A percentile compares a stretch with the other conserved stretches of the same genome.
phyloP scores from a whole-genome alignment of 352 stramenopile species.

The Pythium rishiriense region DNA sequence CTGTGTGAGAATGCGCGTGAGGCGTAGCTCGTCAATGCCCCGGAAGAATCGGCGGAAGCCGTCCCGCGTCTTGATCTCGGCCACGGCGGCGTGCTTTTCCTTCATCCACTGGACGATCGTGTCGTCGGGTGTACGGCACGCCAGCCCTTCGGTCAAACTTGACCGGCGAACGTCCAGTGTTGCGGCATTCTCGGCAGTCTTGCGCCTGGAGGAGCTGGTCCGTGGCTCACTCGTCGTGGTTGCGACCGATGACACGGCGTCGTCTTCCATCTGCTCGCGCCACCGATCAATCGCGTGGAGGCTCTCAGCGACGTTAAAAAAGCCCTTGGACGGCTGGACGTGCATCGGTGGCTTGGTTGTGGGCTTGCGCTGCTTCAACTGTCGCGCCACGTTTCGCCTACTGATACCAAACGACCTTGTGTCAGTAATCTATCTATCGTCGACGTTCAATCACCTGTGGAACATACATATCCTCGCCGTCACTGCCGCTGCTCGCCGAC shows the following conservation, averaged over 20 bases:
- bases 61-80: conserved; percentile 70
- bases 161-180: conserved; percentile 9
- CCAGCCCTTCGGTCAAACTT: conserved; percentile 11
- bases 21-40: conserved; percentile 50
- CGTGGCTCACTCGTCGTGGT: background rate
- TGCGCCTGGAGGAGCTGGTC: background rate
- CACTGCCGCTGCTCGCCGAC: conserved; percentile 37
- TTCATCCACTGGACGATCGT: conserved; percentile 53
- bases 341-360: conserved; percentile 24
- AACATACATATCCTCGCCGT: conserved; percentile 61
- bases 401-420: conserved; percentile 4
- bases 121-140: conserved; percentile 44
- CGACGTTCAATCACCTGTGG: too few species aligned
- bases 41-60: conserved; percentile 68
- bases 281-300: conserved; percentile 73
- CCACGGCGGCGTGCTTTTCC: conserved; percentile 40
- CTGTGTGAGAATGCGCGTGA: conserved; percentile 48
- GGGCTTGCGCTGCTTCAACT: conserved; percentile 28
- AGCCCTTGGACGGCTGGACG: conserved; percentile 28
- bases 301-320: conserved; percentile 77
- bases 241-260: conserved; percentile 18
- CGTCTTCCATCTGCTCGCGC: conserved; percentile 65
- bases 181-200: background rate
- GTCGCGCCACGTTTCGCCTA: conserved; percentile 15
- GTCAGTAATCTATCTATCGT: too few species aligned